phyloP scores from a whole-genome alignment of 2,329 filamentous ascomycete species.

The Colletotrichum aenigma region DNA sequence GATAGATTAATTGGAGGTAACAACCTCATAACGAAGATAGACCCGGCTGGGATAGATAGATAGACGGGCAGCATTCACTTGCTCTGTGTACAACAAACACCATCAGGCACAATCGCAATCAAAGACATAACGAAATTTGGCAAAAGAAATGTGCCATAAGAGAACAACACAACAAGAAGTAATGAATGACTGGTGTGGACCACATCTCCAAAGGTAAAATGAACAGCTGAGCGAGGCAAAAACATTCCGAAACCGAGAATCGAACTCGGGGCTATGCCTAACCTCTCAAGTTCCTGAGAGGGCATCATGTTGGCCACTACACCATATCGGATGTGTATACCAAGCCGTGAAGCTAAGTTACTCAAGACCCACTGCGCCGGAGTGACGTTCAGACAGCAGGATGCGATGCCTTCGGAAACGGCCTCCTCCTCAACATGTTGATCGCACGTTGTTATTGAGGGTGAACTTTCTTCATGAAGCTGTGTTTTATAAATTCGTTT shows the following conservation, averaged over 20 bases:
- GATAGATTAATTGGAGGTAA: background rate
- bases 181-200: too few relatives aligned
- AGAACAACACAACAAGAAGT: background rate
- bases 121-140: background rate
- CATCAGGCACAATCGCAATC: background rate
- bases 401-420: background rate
- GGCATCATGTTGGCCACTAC: slow-evolving; percentile 15
- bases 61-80: background rate
- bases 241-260: slow-evolving; percentile 11
- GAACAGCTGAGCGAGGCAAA: background rate
- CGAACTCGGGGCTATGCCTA: slow-evolving; percentile 12
- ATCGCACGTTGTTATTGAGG: background rate
- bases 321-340: background rate
- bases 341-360: rapidly evolving
- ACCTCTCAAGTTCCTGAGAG: background rate
- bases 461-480: background rate
- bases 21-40: background rate
- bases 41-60: background rate
- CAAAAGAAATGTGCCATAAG: background rate
- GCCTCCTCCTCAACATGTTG: background rate
- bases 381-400: background rate
- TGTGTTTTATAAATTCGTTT: background rate
- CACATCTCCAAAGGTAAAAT: background rate
- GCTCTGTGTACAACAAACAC: background rate
- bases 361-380: background rate